Percentiles rank a stretch among this genome's conserved stretches.
Evolutionary conservation across 345 rosid species (phyloP).

Genomic region (Eucalyptus microcorys): DNA sequence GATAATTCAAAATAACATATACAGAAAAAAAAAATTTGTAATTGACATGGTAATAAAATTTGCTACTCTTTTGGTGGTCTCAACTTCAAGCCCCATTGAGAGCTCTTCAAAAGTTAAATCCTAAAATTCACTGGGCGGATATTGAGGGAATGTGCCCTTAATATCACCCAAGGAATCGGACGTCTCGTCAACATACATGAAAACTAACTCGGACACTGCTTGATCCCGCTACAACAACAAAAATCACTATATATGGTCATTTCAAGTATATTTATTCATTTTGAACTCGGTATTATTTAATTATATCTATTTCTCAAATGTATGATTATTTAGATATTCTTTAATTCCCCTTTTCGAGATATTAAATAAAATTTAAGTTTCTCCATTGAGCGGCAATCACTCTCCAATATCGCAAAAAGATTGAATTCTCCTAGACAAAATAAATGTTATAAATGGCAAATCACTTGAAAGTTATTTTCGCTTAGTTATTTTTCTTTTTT

Average conservation of each 20-base stretch:
- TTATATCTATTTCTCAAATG: background rate
- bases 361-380: background rate
- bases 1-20: background rate
- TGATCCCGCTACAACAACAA: background rate
- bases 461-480: background rate
- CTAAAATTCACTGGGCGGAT: too few species aligned
- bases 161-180: background rate
- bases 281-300: background rate
- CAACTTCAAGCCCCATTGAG: background rate
- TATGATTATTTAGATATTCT: background rate
- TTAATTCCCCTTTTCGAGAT: background rate
- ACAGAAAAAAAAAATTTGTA: background rate
- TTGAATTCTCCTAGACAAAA: background rate
- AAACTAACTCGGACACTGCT: background rate
- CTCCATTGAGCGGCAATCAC: accelerated
- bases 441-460: background rate
- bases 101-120: background rate
- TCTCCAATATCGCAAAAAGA: background rate
- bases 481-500: background rate
- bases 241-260: background rate
- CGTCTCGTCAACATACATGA: background rate
- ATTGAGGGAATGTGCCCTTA: too few species aligned
- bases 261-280: background rate
- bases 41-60: background rate
- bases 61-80: background rate